Evolutionary conservation across 257 asterid species (phyloP), one percentile per base, ranked within the genome.

Genomic region (Jacaranda mimosifolia): DNA sequence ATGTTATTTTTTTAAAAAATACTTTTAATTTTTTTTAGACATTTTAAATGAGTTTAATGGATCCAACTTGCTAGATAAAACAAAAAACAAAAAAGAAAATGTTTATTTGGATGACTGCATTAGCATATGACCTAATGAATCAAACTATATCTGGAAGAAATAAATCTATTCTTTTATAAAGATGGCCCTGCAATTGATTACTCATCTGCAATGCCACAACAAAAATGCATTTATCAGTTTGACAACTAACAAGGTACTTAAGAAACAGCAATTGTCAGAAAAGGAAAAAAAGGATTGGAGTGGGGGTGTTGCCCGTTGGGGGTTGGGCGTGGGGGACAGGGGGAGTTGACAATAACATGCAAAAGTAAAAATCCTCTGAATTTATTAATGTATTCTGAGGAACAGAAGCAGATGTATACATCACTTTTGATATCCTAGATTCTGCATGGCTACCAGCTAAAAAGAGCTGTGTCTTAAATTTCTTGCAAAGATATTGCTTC

Each of bases 401-500:
- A 48, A 51, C 6, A 60, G 62, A 32, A 21, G 39, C 32, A 26
- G 32, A 26, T 26, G 32, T 1, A 68, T 62, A 32, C 21, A 9
- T 63, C 68, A 40, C 66, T 70, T 63, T 70, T 71, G n/a, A 78
- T 56, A 53, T 72, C 73, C 70, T 72, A 73, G 36, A 18, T 66
- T 73, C 72, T 73, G 79, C 43, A 57, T 72, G 2, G 26, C 68
- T 38, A 63, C 48, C 42, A 14, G 11, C 49, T 26, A 43, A 40
- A 56, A 32, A 80, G 75, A 75, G 68, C 77, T 60, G 63, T 70
- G 39, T 74, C 76, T 49, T 68, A 19, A 80, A 68, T 75, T 43
- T 53, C 75, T 70, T 56, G 81, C 74, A 60, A 38, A 19, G 5
- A 62, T 0, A 52, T 38, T 53, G 62, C 64, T 48, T 57, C n/a